Base-by-base conservation (phyloP, 192 early-diverging fungal genomes). In the Diversispora epigaea region DNA sequence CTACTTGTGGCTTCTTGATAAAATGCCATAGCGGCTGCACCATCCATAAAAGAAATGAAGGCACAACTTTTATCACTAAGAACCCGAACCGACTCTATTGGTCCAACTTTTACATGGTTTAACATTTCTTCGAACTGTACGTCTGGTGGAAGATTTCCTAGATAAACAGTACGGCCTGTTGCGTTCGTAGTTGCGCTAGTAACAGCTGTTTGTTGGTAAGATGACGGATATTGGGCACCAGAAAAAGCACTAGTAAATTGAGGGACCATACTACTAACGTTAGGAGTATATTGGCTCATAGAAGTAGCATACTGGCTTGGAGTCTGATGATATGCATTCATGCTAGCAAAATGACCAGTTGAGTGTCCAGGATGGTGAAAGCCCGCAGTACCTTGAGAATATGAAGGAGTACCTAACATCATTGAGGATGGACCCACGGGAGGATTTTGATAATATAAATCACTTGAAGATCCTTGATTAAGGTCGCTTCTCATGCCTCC, bases 1-100 rank as follows among this genome's bases (percentile, higher is more conserved):
- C 83, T 79, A 7, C 78, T 63, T 19, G 81, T 79, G 39, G 82
- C 84, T 14, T 90, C 87, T 10, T 81, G 77, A 72, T 88, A 86
- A 77, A 93, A 91, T 21, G 83, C 74, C 8, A 78, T 76, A 9
- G 94, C 94, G 4, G 86, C 79, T 6, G 80, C 40, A 6, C 89
- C 79, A 47, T 94, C 90, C 46, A 95, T 64, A 78, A 96, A 96
- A 10, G 93, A 85, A 47, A 95, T 78, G 77, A 96, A 96, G 21
- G 89, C 87, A 62, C 93, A 94, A 70, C 86, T 91, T 71, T 93
- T 94, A 47, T 93, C 91, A 7, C 87, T 84, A 12, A 95, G 70
- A 43, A 92, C 83, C 63, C 91, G 89, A 52, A 91, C 82, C 43
- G 80, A 77, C 76, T 94, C 92, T 21, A 96, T 77, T 7, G 84